phyloP scores from a whole-genome alignment of 2,329 filamentous ascomycete genomes.

The Colletotrichum musicola region DNA sequence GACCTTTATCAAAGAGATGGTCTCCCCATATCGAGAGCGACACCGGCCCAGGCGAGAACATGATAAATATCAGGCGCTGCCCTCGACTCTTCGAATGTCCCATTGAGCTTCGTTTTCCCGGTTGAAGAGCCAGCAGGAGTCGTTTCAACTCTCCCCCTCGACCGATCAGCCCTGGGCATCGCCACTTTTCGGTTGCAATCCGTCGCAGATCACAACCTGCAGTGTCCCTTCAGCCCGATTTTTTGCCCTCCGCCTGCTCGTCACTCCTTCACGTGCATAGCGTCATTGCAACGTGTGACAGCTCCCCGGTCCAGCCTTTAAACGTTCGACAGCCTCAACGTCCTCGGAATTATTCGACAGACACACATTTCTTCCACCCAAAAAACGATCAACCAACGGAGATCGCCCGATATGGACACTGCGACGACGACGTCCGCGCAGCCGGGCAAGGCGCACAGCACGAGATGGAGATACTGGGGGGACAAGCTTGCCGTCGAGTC shows the following conservation, averaged over 20 bases:
- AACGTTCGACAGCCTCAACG: not conserved
- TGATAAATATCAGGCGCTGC: conserved; percentile 33
- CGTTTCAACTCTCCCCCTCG: not conserved
- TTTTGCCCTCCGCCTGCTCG: not conserved
- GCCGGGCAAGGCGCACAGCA: conserved; percentile 46
- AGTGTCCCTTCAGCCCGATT: conserved; percentile 17
- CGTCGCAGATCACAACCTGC: conserved; percentile 30
- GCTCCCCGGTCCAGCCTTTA: conserved; percentile 8
- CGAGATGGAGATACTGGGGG: conserved; percentile 57
- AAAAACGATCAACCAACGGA: not conserved
- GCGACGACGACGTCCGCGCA: conserved; percentile 34
- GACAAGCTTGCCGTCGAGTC: conserved; percentile 78
- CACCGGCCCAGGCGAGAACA: conserved; percentile 3
- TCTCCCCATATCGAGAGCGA: conserved; percentile 25
- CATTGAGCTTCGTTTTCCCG: not conserved
- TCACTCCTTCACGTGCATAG: conserved; percentile 27
- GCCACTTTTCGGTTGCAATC: conserved; percentile 19
- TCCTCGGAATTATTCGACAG: not conserved
- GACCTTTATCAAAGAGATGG: conserved; percentile 19
- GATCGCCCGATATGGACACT: conserved; percentile 26
- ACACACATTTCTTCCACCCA: not conserved
- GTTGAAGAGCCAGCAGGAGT: conserved; percentile 6
- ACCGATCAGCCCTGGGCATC: conserved; percentile 22
- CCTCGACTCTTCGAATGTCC: not conserved
- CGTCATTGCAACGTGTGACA: conserved; percentile 32